Conservation (phyloP, 441 rosid species). For the Eruca vesicaria region DNA sequence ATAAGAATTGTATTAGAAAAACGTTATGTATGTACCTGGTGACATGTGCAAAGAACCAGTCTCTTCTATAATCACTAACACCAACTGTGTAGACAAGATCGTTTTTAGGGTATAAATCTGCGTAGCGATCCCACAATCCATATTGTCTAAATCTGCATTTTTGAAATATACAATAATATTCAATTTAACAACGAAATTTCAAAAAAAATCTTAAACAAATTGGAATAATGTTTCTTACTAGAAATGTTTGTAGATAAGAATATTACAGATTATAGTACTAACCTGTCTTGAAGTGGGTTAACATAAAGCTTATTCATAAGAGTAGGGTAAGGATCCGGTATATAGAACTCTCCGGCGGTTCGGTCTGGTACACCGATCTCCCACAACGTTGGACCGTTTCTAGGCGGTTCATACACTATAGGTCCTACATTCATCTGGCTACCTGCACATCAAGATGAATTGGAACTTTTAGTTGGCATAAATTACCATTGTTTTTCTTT, state of each 20-base stretch:
- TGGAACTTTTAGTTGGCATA: not conserved
- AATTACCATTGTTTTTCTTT: not conserved
- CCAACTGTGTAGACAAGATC: slow-evolving; percentile 54
- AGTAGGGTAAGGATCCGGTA: slow-evolving; percentile 59
- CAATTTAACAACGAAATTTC: too few relatives aligned
- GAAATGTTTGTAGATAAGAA: not conserved
- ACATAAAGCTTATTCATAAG: slow-evolving; percentile 40
- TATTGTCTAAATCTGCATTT: slow-evolving; percentile 57
- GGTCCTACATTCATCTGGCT: slow-evolving; percentile 34
- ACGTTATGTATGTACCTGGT: slow-evolving; percentile 36
- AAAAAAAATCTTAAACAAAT: too few relatives aligned
- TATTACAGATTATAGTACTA: slow-evolving; percentile 6
- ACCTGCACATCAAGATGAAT: slow-evolving; percentile 16
- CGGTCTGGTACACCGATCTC: slow-evolving; percentile 74
- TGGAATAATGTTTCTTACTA: too few relatives aligned
- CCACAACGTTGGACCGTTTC: slow-evolving; percentile 73
- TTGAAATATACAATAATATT: not conserved
- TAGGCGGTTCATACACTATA: slow-evolving; percentile 51
- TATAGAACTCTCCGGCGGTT: slow-evolving; percentile 56
- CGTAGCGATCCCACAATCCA: slow-evolving; percentile 62
- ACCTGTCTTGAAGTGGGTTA: slow-evolving; percentile 42
- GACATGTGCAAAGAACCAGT: slow-evolving; percentile 76
- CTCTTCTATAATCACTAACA: slow-evolving; percentile 34
- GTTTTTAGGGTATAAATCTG: slow-evolving; percentile 44
- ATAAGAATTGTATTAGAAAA: not conserved